phyloP scores from a whole-genome alignment of 805 yeast species.

The Kuraishia molischiana region DNA sequence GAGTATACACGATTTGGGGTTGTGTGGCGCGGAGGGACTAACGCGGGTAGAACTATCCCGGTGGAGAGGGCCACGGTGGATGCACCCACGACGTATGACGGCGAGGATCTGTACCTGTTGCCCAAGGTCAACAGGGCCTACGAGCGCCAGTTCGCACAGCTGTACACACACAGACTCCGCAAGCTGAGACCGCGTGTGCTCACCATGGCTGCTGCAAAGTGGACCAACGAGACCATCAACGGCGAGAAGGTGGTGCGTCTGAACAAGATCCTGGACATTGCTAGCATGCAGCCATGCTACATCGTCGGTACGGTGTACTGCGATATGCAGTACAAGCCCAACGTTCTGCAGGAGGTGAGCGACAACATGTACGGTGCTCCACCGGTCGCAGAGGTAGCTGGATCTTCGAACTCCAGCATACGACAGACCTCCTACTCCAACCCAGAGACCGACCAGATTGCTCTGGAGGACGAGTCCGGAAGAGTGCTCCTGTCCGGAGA shows the following conservation, averaged over 20 bases:
- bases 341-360: constrained; percentile 74
- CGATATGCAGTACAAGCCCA: constrained; percentile 79
- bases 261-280: constrained; percentile 52
- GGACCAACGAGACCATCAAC: constrained; percentile 31
- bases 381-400: constrained; percentile 19
- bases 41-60: background rate
- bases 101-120: constrained; percentile 1
- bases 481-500: constrained; percentile 66
- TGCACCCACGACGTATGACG: background rate
- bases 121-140: constrained; percentile 25
- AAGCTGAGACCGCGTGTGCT: constrained; percentile 35
- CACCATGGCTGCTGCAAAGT: constrained; percentile 29
- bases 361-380: constrained; percentile 42
- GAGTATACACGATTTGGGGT: too few relatives aligned
- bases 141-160: constrained; percentile 45
- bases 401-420: constrained; percentile 23
- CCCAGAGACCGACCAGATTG: constrained; percentile 45
- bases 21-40: background rate
- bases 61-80: background rate
- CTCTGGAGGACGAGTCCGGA: constrained; percentile 91
- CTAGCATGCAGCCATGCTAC: constrained; percentile 59
- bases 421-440: constrained; percentile 39
- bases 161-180: constrained; percentile 45
- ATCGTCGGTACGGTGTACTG: constrained; percentile 79
- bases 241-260: constrained; percentile 18